Evolutionary conservation across 1,139 yeast genomes (phyloP).

Genomic region (Sugiyamaella japonica): DNA sequence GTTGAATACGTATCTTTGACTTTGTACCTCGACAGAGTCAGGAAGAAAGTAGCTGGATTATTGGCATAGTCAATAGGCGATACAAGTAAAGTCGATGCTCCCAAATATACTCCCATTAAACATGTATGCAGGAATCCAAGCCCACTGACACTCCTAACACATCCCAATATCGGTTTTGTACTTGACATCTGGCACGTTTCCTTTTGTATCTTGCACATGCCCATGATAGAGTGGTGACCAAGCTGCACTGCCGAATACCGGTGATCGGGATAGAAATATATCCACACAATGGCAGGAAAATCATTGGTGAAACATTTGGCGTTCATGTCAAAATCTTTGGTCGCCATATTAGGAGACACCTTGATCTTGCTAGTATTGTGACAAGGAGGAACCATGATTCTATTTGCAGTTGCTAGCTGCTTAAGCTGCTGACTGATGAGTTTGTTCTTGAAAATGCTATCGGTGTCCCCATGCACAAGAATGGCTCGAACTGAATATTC

Average conservation of each 20-base stretch:
- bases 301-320: conserved; percentile 33
- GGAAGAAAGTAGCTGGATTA: conserved; percentile 71
- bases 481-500: conserved; percentile 73
- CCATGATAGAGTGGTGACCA: conserved; percentile 64
- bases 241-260: conserved; percentile 64
- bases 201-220: conserved; percentile 83
- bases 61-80: conserved; percentile 77
- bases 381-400: conserved; percentile 51
- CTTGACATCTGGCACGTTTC: conserved; percentile 86
- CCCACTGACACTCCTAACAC: conserved; percentile 83
- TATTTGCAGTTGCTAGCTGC: conserved; percentile 47
- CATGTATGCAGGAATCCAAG: conserved; percentile 85
- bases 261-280: conserved; percentile 73
- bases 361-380: conserved; percentile 72
- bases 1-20: conserved; percentile 87
- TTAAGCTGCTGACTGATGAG: conserved; percentile 65
- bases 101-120: conserved; percentile 79
- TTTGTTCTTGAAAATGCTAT: conserved; percentile 64
- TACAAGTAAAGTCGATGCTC: conserved; percentile 79
- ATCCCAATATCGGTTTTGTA: conserved; percentile 73
- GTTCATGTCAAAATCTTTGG: conserved; percentile 42
- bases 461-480: conserved; percentile 77
- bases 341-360: conserved; percentile 52
- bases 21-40: conserved; percentile 71
- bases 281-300: conserved; percentile 57